Conservation (phyloP, 352 stramenopile genomes). For the Stramenopiles sp. region DNA sequence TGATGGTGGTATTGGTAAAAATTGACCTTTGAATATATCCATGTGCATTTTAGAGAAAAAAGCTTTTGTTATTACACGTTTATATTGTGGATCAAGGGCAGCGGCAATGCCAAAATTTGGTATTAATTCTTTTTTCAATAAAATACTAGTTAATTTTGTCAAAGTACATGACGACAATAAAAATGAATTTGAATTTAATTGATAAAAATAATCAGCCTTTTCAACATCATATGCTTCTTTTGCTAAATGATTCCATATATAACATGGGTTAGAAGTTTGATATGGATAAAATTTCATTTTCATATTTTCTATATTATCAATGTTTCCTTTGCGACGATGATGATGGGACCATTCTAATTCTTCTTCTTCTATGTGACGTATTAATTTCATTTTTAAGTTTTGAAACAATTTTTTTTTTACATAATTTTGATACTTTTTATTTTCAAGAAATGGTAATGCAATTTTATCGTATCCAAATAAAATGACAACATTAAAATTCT, state of each 20-base stretch:
- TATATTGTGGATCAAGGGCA: background rate
- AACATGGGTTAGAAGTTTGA: background rate
- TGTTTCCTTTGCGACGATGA: background rate
- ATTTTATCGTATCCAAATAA: background rate
- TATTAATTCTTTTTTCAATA: background rate
- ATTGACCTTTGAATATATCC: background rate
- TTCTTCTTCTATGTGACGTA: background rate
- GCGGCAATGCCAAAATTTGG: background rate
- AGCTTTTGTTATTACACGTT: background rate
- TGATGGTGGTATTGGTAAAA: background rate
- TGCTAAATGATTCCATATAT: background rate
- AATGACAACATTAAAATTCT: background rate
- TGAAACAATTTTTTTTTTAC: background rate
- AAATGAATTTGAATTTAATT: background rate
- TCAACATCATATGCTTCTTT: background rate
- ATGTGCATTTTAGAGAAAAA: background rate
- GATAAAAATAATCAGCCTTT: background rate
- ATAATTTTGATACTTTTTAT: background rate
- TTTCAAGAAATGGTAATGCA: background rate
- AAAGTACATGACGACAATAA: background rate
- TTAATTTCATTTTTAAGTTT: background rate
- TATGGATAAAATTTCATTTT: background rate
- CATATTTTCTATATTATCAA: background rate
- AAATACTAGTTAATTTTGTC: background rate
- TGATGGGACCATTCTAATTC: background rate